phyloP scores from a whole-genome alignment of 495 filamentous ascomycete species.

The Podospora conica region DNA sequence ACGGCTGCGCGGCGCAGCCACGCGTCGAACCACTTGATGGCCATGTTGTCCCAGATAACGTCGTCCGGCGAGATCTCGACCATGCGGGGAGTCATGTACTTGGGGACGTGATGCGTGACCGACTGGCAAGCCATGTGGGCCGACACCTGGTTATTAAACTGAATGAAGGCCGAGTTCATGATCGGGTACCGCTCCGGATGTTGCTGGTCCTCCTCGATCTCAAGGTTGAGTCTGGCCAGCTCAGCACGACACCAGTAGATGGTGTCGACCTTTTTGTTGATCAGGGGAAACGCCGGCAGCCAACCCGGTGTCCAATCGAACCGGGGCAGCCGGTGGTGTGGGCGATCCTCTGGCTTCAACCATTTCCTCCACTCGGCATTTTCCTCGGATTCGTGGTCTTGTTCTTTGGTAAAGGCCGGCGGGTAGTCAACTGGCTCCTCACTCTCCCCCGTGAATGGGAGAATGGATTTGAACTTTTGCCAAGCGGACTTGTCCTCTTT shows the following conservation, averaged over 20 bases:
- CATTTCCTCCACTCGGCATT: constrained; percentile 82
- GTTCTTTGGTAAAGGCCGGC: constrained; percentile 59
- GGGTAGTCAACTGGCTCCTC: constrained; percentile 56
- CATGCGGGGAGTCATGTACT: constrained; percentile 87
- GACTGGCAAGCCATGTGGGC: constrained; percentile 98
- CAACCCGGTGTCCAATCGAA: constrained; percentile 65
- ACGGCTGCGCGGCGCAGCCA: constrained; percentile 69
- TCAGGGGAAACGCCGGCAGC: constrained; percentile 70
- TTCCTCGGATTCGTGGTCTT: constrained; percentile 54
- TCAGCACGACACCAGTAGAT: constrained; percentile 89
- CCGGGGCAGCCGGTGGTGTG: constrained; percentile 74
- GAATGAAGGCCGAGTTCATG: constrained; percentile 97
- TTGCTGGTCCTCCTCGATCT: constrained; percentile 88
- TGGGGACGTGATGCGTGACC: constrained; percentile 84
- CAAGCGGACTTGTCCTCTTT: constrained; percentile 38
- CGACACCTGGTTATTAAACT: constrained; percentile 96
- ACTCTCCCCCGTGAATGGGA: constrained; percentile 36
- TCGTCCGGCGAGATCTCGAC: constrained; percentile 92
- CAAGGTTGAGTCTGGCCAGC: constrained; percentile 80
- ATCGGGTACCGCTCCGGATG: constrained; percentile 81
- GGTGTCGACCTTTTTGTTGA: constrained; percentile 90
- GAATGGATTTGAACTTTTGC: constrained; percentile 35
- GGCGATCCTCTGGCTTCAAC: constrained; percentile 71
- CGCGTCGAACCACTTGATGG: constrained; percentile 88
- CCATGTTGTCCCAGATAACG: constrained; percentile 98